Evolutionary conservation across 2,329 filamentous ascomycete species (phyloP).

Genomic region (Exophiala bonariae): DNA sequence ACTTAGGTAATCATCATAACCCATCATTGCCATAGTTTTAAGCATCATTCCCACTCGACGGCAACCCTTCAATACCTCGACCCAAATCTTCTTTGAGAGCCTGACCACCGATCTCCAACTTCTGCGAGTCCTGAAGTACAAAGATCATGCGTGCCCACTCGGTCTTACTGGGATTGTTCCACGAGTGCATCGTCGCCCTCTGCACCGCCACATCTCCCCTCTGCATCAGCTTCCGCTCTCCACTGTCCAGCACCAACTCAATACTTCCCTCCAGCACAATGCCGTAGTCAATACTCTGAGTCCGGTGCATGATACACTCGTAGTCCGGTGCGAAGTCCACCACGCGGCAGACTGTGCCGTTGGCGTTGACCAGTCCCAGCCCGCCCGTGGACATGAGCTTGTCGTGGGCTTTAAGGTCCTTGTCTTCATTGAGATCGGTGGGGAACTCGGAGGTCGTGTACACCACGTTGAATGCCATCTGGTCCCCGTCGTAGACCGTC

Average conservation of each 20-base stretch:
- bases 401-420: conserved; percentile 37
- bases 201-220: conserved; percentile 58
- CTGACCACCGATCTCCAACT: conserved; percentile 23
- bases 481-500: conserved; percentile 30
- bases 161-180: conserved; percentile 36
- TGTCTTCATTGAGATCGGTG: conserved; percentile 35
- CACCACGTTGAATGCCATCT: conserved; percentile 41
- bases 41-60: conserved; percentile 23
- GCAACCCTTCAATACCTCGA: conserved; percentile 21
- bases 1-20: too few relatives aligned
- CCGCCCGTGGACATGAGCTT: conserved; percentile 27
- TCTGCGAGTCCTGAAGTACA: conserved; percentile 27
- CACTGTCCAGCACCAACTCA: conserved; percentile 54
- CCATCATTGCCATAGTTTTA: too few relatives aligned
- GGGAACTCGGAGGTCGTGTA: conserved; percentile 43
- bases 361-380: conserved; percentile 38
- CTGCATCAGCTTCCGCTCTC: conserved; percentile 47
- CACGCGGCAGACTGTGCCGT: conserved; percentile 24
- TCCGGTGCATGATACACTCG: conserved; percentile 52
- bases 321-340: conserved; percentile 48
- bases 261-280: conserved; percentile 56
- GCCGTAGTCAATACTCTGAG: conserved; percentile 56
- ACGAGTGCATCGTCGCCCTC: conserved; percentile 45
- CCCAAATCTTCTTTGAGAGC: conserved; percentile 27
- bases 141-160: conserved; percentile 30